Evolutionary conservation across 768 basidiomycete species (phyloP).

Genomic region (Boletus tomentosulus): DNA sequence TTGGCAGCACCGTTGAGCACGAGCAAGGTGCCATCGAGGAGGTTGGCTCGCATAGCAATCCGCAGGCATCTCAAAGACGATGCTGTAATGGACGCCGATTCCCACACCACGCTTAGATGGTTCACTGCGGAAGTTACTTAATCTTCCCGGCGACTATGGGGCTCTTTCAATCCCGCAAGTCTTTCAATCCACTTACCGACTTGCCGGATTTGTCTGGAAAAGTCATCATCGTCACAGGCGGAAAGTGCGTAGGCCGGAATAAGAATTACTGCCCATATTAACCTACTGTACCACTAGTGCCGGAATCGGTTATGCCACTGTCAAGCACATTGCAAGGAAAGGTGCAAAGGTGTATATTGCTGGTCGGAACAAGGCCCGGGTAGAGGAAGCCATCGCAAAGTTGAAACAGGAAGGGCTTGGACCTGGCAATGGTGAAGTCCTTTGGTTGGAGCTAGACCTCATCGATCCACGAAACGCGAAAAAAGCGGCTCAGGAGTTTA

Average conservation of each 20-base stretch:
- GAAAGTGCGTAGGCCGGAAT: conserved; percentile 37
- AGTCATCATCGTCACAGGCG: conserved; percentile 55
- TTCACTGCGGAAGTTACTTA: too few relatives aligned
- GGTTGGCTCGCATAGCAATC: too few relatives aligned
- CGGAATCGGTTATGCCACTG: conserved; percentile 50
- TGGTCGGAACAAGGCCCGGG: conserved; percentile 44
- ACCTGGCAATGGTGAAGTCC: conserved; percentile 43
- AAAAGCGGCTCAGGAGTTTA: conserved; percentile 45
- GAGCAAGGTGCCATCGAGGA: too few relatives aligned
- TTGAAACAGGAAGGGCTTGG: conserved; percentile 42
- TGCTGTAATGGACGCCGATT: too few relatives aligned
- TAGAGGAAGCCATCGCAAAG: conserved; percentile 43
- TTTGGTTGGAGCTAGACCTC: conserved; percentile 52
- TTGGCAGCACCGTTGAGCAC: too few relatives aligned
- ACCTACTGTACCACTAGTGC: conserved; percentile 24
- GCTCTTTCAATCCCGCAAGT: conserved; percentile 15
- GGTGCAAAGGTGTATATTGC: conserved; percentile 62
- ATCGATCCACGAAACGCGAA: conserved; percentile 45
- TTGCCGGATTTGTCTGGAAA: conserved; percentile 33
- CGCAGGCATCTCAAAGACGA: too few relatives aligned
- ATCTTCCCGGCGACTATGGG: conserved; percentile 6
- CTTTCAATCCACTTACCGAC: conserved; percentile 37
- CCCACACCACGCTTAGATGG: too few relatives aligned
- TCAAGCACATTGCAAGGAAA: conserved; percentile 45
- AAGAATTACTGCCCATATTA: neutral